phyloP scores from a whole-genome alignment of 352 stramenopile species.

The Pythium monospermum region DNA sequence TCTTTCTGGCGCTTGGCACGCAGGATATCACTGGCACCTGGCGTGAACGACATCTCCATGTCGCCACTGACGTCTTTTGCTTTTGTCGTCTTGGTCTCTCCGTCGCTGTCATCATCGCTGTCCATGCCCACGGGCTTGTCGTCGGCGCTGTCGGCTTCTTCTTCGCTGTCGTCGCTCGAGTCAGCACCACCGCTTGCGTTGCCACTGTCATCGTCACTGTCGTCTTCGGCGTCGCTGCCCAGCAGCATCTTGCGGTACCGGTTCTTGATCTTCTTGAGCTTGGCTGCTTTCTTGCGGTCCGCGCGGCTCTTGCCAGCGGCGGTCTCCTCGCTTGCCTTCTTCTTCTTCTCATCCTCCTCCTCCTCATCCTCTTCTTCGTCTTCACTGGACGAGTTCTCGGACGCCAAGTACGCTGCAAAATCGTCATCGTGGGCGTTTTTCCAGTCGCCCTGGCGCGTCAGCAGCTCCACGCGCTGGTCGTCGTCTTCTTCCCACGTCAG shows the following conservation, averaged over 20 bases:
- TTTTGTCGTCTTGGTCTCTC: slow-evolving; percentile 4
- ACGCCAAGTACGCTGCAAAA: slow-evolving; percentile 93
- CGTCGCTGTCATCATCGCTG: slow-evolving; percentile 20
- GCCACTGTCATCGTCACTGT: slow-evolving; percentile 34
- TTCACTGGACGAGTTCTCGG: slow-evolving; percentile 56
- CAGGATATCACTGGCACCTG: slow-evolving; percentile 58
- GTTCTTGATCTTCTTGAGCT: slow-evolving; percentile 77
- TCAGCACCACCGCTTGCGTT: slow-evolving; percentile 10
- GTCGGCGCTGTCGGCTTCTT: slow-evolving; percentile 19
- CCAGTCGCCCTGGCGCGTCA: slow-evolving; percentile 71
- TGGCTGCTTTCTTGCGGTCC: slow-evolving; percentile 54
- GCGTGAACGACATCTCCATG: slow-evolving; percentile 85
- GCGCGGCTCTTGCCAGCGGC: slow-evolving; percentile 28
- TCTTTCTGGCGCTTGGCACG: slow-evolving; percentile 75
- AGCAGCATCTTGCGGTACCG: slow-evolving; percentile 76
- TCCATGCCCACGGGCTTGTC: slow-evolving; percentile 20
- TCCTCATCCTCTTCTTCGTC: slow-evolving; percentile 50
- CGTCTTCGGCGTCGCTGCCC: slow-evolving; percentile 65
- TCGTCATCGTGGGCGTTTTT: slow-evolving; percentile 89
- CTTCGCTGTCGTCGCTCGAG: slow-evolving; percentile 31
- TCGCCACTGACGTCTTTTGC: slow-evolving; percentile 28
- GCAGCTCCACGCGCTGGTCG: slow-evolving; percentile 82
- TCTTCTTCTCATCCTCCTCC: slow-evolving; percentile 18
- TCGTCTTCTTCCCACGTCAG: slow-evolving; percentile 96
- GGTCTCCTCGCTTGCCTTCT: not conserved